A percentile compares a stretch with the other conserved stretches of the same genome.
These are phyloP conservation scores for Fomitopsis serialis DNA, from an alignment of 768 basidiomycete species.

Conservation along the genomic window DNA sequence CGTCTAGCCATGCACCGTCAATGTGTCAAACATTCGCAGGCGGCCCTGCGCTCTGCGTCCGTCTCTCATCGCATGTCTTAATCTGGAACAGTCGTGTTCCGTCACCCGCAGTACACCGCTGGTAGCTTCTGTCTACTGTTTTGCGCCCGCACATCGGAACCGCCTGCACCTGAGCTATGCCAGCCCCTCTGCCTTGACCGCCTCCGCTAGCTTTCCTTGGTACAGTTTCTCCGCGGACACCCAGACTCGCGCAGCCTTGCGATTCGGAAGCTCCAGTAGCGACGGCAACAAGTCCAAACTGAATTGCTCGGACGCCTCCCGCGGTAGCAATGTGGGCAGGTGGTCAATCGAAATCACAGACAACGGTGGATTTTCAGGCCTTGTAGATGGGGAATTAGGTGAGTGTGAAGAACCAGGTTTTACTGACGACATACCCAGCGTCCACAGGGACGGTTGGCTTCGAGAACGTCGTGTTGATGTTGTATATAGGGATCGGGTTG, in stretches of 20 bases:
- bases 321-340: slow-evolving; percentile 88
- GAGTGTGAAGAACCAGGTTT: not conserved
- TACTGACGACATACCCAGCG: slow-evolving; percentile 53
- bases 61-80: too few species aligned
- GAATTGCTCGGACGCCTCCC: slow-evolving; percentile 97
- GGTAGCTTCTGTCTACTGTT: not conserved
- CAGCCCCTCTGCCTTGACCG: slow-evolving; percentile 28
- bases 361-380: slow-evolving; percentile 59
- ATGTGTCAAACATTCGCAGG: too few species aligned
- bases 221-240: slow-evolving; percentile 81
- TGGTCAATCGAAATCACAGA: slow-evolving; percentile 96
- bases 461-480: slow-evolving; percentile 88
- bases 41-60: too few species aligned
- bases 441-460: slow-evolving; percentile 87
- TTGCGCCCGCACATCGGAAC: not conserved
- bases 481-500: slow-evolving; percentile 96
- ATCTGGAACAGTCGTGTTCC: too few species aligned
- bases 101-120: not conserved
- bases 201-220: slow-evolving; percentile 58
- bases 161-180: slow-evolving; percentile 2
- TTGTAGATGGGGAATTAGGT: slow-evolving; percentile 19
- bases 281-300: slow-evolving; percentile 83
- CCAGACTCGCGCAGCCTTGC: slow-evolving; percentile 75
- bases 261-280: slow-evolving; percentile 67
- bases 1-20: too few species aligned